A percentile compares a stretch with the other conserved stretches of the same genome.
These are phyloP conservation scores for Claviceps humidiphila DNA, from an alignment of 2,329 filamentous ascomycete genomes.

Conservation along the genomic window DNA sequence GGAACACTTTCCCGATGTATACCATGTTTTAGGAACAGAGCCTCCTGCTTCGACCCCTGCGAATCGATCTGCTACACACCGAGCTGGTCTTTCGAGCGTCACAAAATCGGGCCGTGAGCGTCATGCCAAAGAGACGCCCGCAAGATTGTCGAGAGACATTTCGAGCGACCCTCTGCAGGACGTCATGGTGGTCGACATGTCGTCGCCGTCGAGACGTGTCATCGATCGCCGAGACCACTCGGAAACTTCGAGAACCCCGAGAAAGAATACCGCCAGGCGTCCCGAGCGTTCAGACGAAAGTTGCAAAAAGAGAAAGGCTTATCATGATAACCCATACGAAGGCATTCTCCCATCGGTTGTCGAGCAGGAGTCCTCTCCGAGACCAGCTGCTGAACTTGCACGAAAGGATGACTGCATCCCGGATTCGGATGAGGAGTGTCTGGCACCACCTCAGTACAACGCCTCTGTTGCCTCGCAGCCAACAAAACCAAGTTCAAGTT, in stretches of 20 bases:
- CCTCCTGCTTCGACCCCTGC: conserved; percentile 23
- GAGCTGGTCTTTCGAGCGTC: conserved; percentile 10
- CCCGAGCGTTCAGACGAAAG: conserved; percentile 2
- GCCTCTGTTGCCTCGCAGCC: neutral
- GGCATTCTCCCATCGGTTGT: conserved; percentile 1
- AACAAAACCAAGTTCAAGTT: neutral
- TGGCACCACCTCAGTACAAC: conserved; percentile 21
- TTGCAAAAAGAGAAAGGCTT: conserved; percentile 9
- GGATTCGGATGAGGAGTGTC: conserved; percentile 44
- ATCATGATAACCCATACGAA: conserved; percentile 3
- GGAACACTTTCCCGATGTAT: conserved; percentile 41
- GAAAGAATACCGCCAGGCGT: conserved; percentile 8
- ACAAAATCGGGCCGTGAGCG: conserved; percentile 8
- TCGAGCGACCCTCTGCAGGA: conserved; percentile 7
- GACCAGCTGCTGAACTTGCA: neutral
- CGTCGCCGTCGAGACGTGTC: conserved; percentile 16
- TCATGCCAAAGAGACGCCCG: conserved; percentile 7
- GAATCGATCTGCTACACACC: conserved; percentile 12
- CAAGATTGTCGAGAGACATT: neutral
- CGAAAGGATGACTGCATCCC: conserved; percentile 27
- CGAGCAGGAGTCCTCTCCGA: conserved; percentile 6
- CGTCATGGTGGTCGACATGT: conserved; percentile 8
- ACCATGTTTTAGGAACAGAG: conserved; percentile 31
- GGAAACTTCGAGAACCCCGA: conserved; percentile 1
- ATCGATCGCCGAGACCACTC: conserved; percentile 5